Percentiles rank a stretch among this genome's conserved stretches.
Evolutionary conservation across 768 basidiomycete species (phyloP).

Genomic region (Boletus bicolor): DNA sequence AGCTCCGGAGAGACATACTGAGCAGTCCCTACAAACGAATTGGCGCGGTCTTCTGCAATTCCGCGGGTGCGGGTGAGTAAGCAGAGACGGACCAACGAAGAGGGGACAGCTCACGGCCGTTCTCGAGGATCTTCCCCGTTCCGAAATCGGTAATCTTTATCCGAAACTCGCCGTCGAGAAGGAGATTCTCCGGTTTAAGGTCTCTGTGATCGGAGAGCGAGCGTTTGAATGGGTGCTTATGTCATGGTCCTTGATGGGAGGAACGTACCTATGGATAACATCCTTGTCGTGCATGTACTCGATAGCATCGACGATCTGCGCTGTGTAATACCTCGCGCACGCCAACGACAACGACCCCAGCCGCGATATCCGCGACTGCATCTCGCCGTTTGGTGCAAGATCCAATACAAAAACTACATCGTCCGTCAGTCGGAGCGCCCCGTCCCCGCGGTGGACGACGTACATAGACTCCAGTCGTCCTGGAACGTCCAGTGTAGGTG

Average conservation of each 20-base stretch:
- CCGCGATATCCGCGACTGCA: constrained; percentile 66
- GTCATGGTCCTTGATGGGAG: constrained; percentile 4
- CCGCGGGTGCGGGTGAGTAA: constrained; percentile 14
- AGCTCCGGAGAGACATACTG: constrained; percentile 91
- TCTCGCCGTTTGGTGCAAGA: constrained; percentile 72
- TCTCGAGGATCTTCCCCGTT: constrained; percentile 74
- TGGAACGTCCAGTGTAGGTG: constrained; percentile 83
- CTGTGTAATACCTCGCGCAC: constrained; percentile 82
- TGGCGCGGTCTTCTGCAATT: constrained; percentile 47
- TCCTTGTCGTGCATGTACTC: constrained; percentile 89
- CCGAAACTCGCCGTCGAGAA: constrained; percentile 82
- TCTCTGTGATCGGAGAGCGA: constrained; percentile 41
- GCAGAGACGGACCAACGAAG: background rate
- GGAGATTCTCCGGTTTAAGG: constrained; percentile 83
- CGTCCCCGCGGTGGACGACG: constrained; percentile 28
- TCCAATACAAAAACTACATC: constrained; percentile 73
- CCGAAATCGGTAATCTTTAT: constrained; percentile 98
- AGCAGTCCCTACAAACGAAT: constrained; percentile 86
- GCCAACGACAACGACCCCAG: constrained; percentile 82
- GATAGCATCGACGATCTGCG: constrained; percentile 85
- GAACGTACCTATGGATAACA: constrained; percentile 74
- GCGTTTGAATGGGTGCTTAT: constrained; percentile 5
- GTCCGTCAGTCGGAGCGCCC: constrained; percentile 1
- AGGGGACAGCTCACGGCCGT: constrained; percentile 42
- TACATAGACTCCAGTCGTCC: constrained; percentile 80